Conservation (phyloP, 2,329 filamentous ascomycete genomes). For the Scedosporium dehoogii region DNA sequence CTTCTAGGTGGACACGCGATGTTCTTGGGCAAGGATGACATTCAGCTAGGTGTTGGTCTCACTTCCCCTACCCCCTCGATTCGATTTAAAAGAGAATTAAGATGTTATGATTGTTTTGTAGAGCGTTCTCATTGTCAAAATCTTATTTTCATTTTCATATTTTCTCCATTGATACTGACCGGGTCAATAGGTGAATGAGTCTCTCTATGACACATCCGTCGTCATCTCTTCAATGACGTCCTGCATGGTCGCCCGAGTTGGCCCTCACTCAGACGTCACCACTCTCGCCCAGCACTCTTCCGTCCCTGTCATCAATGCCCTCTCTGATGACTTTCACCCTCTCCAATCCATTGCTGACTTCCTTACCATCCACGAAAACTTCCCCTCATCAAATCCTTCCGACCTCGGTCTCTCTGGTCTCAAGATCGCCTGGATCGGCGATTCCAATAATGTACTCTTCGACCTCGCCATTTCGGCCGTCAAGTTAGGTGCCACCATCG, state of each 20-base stretch:
- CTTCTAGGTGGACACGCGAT: constrained; percentile 86
- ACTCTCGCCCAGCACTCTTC: constrained; percentile 61
- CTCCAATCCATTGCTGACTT: constrained; percentile 93
- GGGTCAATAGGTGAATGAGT: constrained; percentile 66
- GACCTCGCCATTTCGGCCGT: constrained; percentile 81
- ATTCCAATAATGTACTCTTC: constrained; percentile 94
- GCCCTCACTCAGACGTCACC: constrained; percentile 64
- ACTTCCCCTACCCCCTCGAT: neutral
- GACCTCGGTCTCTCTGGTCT: constrained; percentile 65
- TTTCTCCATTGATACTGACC: neutral
- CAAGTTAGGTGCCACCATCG: constrained; percentile 78
- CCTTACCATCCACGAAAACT: constrained; percentile 76
- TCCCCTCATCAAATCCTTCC: constrained; percentile 36
- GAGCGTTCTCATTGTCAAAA: neutral
- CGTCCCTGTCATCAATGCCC: constrained; percentile 76
- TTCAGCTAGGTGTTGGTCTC: constrained; percentile 71
- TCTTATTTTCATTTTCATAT: neutral
- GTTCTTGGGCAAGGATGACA: constrained; percentile 93
- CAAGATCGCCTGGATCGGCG: constrained; percentile 92
- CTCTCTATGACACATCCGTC: constrained; percentile 79
- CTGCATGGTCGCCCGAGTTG: constrained; percentile 71
- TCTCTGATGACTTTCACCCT: constrained; percentile 87
- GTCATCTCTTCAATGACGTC: constrained; percentile 93
- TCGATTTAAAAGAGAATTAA: neutral
- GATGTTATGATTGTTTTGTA: neutral